phyloP scores from a whole-genome alignment of 208 protist species.

The Naegleria lovaniensis region DNA sequence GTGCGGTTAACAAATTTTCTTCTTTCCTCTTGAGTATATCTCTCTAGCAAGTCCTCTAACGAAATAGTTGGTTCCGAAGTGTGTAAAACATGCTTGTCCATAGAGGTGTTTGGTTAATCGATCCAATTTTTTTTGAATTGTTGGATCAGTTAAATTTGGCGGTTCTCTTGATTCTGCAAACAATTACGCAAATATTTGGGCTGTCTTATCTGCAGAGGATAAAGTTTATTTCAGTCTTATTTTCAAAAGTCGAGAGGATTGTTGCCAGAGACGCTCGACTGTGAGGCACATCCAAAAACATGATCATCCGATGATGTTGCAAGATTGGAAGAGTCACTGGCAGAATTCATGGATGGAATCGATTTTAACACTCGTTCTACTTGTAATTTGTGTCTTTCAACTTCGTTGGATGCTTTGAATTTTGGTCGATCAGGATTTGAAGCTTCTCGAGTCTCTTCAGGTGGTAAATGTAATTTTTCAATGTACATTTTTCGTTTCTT shows the following conservation, averaged over 20 bases:
- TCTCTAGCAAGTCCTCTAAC: no score
- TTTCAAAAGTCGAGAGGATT: neutral
- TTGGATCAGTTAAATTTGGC: no score
- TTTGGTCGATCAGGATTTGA: slow-evolving; percentile 7
- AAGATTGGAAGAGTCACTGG: neutral
- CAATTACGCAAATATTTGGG: no score
- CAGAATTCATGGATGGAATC: neutral
- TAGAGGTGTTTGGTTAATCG: no score
- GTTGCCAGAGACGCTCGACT: neutral
- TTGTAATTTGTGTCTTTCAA: neutral
- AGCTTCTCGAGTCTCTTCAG: neutral
- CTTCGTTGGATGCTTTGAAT: neutral
- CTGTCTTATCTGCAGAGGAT: no score
- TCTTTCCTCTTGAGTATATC: no score
- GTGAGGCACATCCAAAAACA: neutral
- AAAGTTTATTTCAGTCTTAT: no score
- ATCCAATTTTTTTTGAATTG: no score
- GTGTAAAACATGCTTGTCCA: no score
- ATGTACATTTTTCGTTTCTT: slow-evolving; percentile 27
- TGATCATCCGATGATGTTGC: neutral
- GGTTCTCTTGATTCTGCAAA: no score
- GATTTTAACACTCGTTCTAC: neutral
- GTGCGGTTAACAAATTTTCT: no score
- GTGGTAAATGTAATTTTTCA: slow-evolving; percentile 17
- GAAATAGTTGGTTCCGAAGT: no score